Conservation (phyloP, 75 land plant species). For the Cryptomeria japonica region DNA sequence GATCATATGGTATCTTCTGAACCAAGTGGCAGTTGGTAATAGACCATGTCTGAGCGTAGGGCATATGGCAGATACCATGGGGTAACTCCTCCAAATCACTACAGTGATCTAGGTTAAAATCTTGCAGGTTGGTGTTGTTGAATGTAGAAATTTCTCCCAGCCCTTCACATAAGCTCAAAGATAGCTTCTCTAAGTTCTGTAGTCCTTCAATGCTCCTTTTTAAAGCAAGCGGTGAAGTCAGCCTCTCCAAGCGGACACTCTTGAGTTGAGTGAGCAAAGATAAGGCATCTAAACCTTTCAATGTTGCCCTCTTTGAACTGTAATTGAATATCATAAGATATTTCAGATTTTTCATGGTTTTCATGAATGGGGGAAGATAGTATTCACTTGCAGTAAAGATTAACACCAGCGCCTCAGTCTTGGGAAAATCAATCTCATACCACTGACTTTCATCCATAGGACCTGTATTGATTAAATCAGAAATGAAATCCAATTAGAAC, state of each 20-base stretch:
- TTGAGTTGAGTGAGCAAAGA: constrained; percentile 30
- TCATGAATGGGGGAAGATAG: constrained; percentile 53
- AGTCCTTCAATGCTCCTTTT: constrained; percentile 15
- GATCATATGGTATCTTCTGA: constrained; percentile 33
- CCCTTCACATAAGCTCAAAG: constrained; percentile 42
- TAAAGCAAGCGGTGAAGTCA: constrained; percentile 20
- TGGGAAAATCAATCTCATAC: constrained; percentile 41
- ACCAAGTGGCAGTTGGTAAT: constrained; percentile 50
- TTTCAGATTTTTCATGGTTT: constrained; percentile 53
- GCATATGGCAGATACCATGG: constrained; percentile 26
- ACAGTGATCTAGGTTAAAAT: constrained; percentile 57
- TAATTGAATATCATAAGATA: constrained; percentile 43
- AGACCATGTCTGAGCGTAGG: constrained; percentile 28
- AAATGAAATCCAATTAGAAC: neutral
- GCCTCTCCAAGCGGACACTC: constrained; percentile 54
- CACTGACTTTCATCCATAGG: constrained; percentile 58
- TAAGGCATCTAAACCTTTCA: constrained; percentile 32
- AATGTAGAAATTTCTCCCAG: neutral
- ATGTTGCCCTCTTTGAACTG: constrained; percentile 17
- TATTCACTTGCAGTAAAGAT: constrained; percentile 40
- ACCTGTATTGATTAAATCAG: constrained; percentile 24
- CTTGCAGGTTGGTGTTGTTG: constrained; percentile 21
- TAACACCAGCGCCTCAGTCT: constrained; percentile 44
- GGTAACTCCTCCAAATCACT: constrained; percentile 43
- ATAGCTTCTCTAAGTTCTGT: constrained; percentile 32